These are phyloP conservation scores for Amauroascus verrucosus DNA, from an alignment of 2,329 filamentous ascomycete genomes.

Conservation along the genomic window DNA sequence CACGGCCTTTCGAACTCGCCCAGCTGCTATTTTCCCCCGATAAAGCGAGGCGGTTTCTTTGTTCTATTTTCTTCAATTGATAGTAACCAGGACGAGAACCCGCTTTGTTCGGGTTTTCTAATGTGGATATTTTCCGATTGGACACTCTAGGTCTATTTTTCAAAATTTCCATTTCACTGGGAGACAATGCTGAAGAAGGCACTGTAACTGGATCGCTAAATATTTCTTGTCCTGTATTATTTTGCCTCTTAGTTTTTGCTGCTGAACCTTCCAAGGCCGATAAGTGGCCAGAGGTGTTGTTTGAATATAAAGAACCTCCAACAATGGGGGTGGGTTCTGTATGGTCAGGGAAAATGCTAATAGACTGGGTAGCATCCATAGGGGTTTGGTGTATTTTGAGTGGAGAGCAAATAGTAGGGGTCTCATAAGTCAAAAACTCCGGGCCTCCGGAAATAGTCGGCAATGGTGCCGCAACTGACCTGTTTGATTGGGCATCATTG, in stretches of 20 bases:
- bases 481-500: neutral
- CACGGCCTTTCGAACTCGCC: neutral
- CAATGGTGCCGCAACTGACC: neutral
- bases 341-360: conserved; percentile 1
- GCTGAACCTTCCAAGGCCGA: neutral
- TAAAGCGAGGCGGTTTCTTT: neutral
- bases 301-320: neutral
- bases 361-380: neutral
- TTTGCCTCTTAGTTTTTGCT: neutral
- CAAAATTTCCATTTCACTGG: neutral
- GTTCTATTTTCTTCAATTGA: neutral
- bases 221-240: neutral
- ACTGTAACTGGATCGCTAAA: neutral
- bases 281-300: neutral
- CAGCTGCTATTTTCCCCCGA: neutral
- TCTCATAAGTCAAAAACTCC: too few relatives aligned
- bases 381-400: neutral
- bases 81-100: too few relatives aligned
- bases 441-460: neutral
- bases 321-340: neutral
- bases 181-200: neutral
- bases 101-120: neutral
- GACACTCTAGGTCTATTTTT: neutral
- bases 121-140: neutral
- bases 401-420: neutral